Evolutionary conservation across 192 early-diverging fungal genomes (phyloP).

Genomic region (Entomortierella beljakovae): DNA sequence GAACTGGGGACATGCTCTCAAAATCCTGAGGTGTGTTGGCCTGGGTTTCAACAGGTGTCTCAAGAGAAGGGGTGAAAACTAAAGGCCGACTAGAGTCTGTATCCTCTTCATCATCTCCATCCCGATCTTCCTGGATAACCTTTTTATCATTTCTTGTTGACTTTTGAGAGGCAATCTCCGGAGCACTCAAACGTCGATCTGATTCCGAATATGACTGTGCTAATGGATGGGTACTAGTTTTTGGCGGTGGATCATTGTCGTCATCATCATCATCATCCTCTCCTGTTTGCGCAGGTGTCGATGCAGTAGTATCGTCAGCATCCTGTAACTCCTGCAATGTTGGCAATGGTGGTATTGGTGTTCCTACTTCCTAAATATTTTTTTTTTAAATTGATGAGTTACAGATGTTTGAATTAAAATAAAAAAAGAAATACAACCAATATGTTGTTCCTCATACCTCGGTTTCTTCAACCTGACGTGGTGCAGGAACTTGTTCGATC

Average conservation of each 20-base stretch:
- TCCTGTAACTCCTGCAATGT: constrained; percentile 53
- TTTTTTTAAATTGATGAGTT: too few relatives aligned
- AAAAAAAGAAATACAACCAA: neutral
- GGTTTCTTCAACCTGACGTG: constrained; percentile 36
- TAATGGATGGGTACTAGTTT: neutral
- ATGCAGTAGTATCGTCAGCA: constrained; percentile 37
- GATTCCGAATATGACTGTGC: constrained; percentile 18
- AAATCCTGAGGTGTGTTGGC: constrained; percentile 54
- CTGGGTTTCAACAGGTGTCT: constrained; percentile 49
- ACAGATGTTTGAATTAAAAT: too few relatives aligned
- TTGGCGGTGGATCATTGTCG: constrained; percentile 1
- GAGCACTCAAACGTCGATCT: neutral
- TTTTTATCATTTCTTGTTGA: constrained; percentile 6
- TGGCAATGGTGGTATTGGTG: constrained; percentile 36
- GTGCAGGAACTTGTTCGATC: constrained; percentile 31
- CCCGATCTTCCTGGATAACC: neutral
- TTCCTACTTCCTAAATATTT: constrained; percentile 42
- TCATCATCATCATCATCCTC: constrained; percentile 51
- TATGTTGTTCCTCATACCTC: neutral
- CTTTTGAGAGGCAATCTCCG: constrained; percentile 8
- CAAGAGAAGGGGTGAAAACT: constrained; percentile 46
- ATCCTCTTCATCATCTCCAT: constrained; percentile 45
- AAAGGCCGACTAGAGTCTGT: constrained; percentile 47
- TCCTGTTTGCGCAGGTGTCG: constrained; percentile 38
- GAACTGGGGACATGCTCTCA: constrained; percentile 52